Evolutionary conservation across 202 grass and related monocot species (phyloP), one percentile per base, ranked within the genome.

Genomic region (Digitaria exilis): DNA sequence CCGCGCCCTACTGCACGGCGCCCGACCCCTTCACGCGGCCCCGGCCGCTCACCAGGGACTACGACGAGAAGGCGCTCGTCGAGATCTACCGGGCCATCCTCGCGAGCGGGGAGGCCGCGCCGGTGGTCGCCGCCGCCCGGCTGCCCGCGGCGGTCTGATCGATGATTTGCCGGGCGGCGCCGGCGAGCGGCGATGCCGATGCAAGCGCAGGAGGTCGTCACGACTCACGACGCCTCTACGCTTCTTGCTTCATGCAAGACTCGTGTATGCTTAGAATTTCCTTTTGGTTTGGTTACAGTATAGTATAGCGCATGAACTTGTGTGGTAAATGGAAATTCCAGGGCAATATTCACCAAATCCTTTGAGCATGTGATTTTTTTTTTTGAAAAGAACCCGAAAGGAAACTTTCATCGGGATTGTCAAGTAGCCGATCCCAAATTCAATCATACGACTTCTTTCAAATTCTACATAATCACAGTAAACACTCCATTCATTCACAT

Each of bases 71-170:
- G 75, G 76, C 91, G 89, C 82, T 98, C 13, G 87, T 95, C 0
- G 90, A 98, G 90, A 90, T 95, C 78, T 98, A 95, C 89, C 90
- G 88, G 3, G 76, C 85, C 81, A 78, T 98, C 59, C 75, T 95
- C 50, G 78, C 89, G 21, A 43, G 70, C 44, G 82, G 81, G 74
- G 87, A 35, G 75, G 86, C 78, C 22, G 78, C 9, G 49, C 30
- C 78, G 1, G 16, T n/a, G 15, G 19, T 85, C 66, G 46, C 87
- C 44, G 30, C 71, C 17, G 44, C 72, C 9, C 35, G 48, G 72
- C 9, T 72, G 48, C 45, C 75, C 29, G 39, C 79, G 54, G 68
- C 3, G 35, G 50, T 44, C 65, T 80, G 78, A 80, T 39, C 69
- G 78, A 80, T 39, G 24, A 51, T 18, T 22, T 6, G 2, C 6